Base-by-base conservation (phyloP, 139 green algal genomes). In the Microglena sp. region DNA sequence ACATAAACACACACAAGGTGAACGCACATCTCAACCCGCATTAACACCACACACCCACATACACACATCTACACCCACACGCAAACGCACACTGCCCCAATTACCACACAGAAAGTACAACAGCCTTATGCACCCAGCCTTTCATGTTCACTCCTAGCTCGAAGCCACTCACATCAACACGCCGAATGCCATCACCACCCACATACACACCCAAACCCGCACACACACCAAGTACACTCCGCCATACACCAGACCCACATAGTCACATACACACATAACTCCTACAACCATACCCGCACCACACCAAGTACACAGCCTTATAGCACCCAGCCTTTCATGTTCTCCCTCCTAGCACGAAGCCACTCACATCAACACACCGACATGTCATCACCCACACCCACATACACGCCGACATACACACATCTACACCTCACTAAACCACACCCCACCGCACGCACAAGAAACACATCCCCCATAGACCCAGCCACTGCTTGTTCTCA, bases 341-440 rank as follows among this genome's bases (percentile, higher is more conserved):
- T n/a, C n/a, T n/a, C n/a, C n/a, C n/a, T n/a, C n/a, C n/a, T n/a
- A 50, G 15, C 11, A 11, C 40, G 18, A 18, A 50, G 11, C n/a
- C 40, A 50, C 40, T 11, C 40, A 18, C 40, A 50, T 50, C 15
- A 11, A 50, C 40, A 50, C 40, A 18, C 40, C 11, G 15, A 18
- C 40, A 50, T 18, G 40, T 18, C 15, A 24, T 11, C 40, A 50
- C 40, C 11, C 40, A 50, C 40, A 50, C 40, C 11, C 40, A 50
- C 40, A 50, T 50, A 50, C 8, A 62, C 18, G 21, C 55, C 34
- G 5, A 34, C 55, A 35, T 8, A 34, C 55, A 62, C 55, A 62
- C 55, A 62, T 28, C 5, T 8, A 34, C 55, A 62, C 55, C 8
- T 33, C 55, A 62, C 55, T 22, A 27, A 28, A 27, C 4, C 18